Evolutionary conservation across 768 basidiomycete genomes (phyloP), one percentile per base, ranked within the genome.

Genomic region (Lenzites betulinus): DNA sequence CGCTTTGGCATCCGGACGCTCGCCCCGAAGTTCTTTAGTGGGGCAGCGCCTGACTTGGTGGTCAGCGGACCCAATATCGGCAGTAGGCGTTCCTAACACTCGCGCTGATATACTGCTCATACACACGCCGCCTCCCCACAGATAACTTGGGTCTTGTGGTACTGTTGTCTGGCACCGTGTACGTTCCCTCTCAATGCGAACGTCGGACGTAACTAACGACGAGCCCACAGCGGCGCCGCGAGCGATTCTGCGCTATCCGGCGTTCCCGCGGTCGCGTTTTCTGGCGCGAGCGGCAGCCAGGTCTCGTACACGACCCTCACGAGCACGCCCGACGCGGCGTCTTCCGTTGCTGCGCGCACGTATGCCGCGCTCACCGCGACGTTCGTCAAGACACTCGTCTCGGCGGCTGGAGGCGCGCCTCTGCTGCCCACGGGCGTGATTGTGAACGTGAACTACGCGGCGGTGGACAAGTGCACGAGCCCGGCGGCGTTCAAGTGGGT

Each of bases 291-390:
- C 18, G 79, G 75, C 11, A 71, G 76, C 0, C 73, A 77, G 52
- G 78, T 81, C 12, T 82, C 81, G 3, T 84, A 78, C 71, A 84
- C 82, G 25, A 82, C 80, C 15, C 80, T 83, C 62, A 61, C 68
- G 16, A 69, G 70, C 8, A 58, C 73, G 25, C 73, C 78, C 2
- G 73, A 65, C 26, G 69, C 77, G 7, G 43, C 71, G 7, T 70
- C 74, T 16, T 76, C 76, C 42, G 57, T 68, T 23, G 74, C 79
- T 11, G 78, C 81, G 11, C 63, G 69, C 47, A 72, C 78, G 55
- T 83, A 83, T 67, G 73, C 81, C 22, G 60, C 72, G 18, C 78
- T 83, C 43, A 73, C 77, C 50, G 67, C 78, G 26, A 74, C 72
- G 62, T 76, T 83, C 66, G 67, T 76, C 25, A 49, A 71, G 16